These are phyloP conservation scores for Tylopilus balloui DNA, from an alignment of 768 basidiomycete species.

Conservation along the genomic window DNA sequence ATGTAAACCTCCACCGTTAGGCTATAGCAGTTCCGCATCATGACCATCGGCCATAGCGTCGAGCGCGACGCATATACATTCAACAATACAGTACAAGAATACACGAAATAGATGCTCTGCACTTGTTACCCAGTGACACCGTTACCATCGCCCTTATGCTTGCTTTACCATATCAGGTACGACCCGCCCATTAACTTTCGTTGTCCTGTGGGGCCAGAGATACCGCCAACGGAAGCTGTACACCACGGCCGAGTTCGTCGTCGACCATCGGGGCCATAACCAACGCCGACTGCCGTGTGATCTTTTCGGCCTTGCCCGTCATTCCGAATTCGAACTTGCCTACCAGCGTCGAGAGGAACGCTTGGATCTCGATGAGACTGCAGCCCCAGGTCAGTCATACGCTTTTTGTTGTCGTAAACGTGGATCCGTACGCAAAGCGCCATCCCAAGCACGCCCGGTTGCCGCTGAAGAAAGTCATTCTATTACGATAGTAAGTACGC, in stretches of 20 bases:
- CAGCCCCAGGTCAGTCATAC: neutral
- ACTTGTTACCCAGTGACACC: too few relatives aligned
- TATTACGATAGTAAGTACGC: neutral
- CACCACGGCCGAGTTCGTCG: slow-evolving; percentile 28
- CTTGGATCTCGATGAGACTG: slow-evolving; percentile 48
- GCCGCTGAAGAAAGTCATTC: slow-evolving; percentile 21
- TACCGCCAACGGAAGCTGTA: slow-evolving; percentile 26
- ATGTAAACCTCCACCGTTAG: too few relatives aligned
- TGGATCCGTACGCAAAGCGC: slow-evolving; percentile 23
- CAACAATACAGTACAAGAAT: too few relatives aligned
- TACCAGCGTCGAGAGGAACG: slow-evolving; percentile 52
- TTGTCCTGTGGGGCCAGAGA: slow-evolving; percentile 9
- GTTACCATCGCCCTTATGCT: too few relatives aligned
- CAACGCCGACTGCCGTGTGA: slow-evolving; percentile 22
- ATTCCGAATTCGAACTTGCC: slow-evolving; percentile 47
- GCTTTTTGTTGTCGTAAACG: too few relatives aligned
- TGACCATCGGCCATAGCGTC: too few relatives aligned
- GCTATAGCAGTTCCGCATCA: too few relatives aligned
- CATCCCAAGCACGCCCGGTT: slow-evolving; percentile 22
- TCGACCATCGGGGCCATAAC: slow-evolving; percentile 35
- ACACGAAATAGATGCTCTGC: too few relatives aligned
- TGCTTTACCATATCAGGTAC: too few relatives aligned
- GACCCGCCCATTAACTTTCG: neutral
- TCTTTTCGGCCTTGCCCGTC: slow-evolving; percentile 23
- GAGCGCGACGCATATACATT: too few relatives aligned